Evolutionary conservation across 2,329 filamentous ascomycete genomes (phyloP), one percentile per base, ranked within the genome.

Genomic region (Xylogone sp.): DNA sequence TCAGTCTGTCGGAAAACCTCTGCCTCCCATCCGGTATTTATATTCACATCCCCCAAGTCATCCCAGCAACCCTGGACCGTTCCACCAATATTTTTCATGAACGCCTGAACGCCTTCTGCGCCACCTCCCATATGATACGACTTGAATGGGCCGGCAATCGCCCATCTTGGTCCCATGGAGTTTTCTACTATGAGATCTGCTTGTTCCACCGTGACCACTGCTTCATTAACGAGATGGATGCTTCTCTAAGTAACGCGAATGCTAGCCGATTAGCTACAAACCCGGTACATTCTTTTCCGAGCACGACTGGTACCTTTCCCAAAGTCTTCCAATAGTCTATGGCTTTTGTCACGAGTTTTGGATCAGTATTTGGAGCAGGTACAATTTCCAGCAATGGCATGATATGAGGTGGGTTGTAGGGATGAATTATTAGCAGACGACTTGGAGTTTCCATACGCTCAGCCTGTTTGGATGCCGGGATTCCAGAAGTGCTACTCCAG

Each of bases 301-400:
- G 63, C 2, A 77, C 66, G 2, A 83, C 73, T 0, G 79, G 78
- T 6, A 68, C 13, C 20, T 39, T 27, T 16, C 75, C 63, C 1
- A 72, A 56, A 1, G 53, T 53, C 2, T 62, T 61, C 74, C 74
- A 82, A 57, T 78, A 82, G 1, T 62, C 57, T 22, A 74, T 48
- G 3, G 76, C 77, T 7, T 64, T 61, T 3, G 66, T 57, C 1
- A 78, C 63, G 1, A 71, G 65, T 1, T 64, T 60, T 1, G 63
- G 34, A 0, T 62, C 61, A 0, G 76, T 82, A 24, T 56, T 52
- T 3, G 71, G 72, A 1, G 70, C 72, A 0, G 79, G 78, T 0
- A 83, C 80, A 27, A 84, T 68, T 61, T 84, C 81, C 2, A 84
- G 64, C 1, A 84, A 60, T 0, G 81, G 81, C 77, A 84, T 82